Conservation (phyloP, 2,329 filamentous ascomycete genomes). For the Coleophoma crateriformis region DNA sequence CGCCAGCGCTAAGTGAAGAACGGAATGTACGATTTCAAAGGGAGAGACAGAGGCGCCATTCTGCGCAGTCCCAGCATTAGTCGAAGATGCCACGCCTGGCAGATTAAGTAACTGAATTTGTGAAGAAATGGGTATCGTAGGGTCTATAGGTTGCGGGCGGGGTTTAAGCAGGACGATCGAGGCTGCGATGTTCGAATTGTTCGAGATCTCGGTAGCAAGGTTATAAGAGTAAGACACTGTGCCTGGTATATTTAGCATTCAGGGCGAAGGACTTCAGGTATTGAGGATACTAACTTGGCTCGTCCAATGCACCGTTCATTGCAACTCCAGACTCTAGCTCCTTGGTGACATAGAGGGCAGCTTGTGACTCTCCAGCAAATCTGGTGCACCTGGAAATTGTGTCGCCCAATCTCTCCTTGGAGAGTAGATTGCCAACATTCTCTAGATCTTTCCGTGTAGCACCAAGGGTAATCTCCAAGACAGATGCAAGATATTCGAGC, state of each 20-base stretch:
- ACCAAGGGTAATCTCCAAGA: slow-evolving; percentile 69
- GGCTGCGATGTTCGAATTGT: slow-evolving; percentile 71
- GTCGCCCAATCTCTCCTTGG: slow-evolving; percentile 64
- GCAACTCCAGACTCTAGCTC: slow-evolving; percentile 47
- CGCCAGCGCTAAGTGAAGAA: slow-evolving; percentile 84
- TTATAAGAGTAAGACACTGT: slow-evolving; percentile 65
- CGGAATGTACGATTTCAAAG: slow-evolving; percentile 86
- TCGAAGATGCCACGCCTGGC: slow-evolving; percentile 66
- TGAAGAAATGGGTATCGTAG: slow-evolving; percentile 71
- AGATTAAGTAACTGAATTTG: slow-evolving; percentile 94
- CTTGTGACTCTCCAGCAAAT: slow-evolving; percentile 84
- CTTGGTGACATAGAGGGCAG: slow-evolving; percentile 87
- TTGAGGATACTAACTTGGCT: slow-evolving; percentile 29
- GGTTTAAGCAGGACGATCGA: slow-evolving; percentile 83
- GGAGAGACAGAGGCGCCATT: slow-evolving; percentile 73
- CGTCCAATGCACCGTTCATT: slow-evolving; percentile 21
- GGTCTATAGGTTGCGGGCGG: slow-evolving; percentile 79
- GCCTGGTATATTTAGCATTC: slow-evolving; percentile 25
- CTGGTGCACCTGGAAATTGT: slow-evolving; percentile 82
- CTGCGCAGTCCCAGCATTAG: slow-evolving; percentile 60
- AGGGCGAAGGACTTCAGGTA: no score
- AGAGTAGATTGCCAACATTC: slow-evolving; percentile 75
- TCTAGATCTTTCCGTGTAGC: slow-evolving; percentile 75
- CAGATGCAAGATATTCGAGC: slow-evolving; percentile 65
- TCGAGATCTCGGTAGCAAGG: slow-evolving; percentile 76